Percentiles rank a stretch among this genome's conserved stretches.
Conservation (phyloP, 306 rosid genomes). For the Lathyrus oleraceus region DNA sequence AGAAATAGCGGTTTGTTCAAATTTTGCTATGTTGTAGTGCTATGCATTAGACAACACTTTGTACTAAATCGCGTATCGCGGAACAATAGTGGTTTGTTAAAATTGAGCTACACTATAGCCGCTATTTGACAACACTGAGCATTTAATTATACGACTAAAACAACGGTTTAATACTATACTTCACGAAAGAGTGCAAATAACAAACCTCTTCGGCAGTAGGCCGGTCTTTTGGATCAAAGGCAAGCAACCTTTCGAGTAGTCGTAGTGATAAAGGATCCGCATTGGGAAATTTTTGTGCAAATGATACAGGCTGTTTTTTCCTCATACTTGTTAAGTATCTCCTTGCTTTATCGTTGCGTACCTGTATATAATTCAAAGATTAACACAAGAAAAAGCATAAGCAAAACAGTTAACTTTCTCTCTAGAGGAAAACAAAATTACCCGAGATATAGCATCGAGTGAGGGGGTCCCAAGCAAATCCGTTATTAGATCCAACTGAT, state of each 20-base stretch:
- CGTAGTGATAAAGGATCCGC: constrained; percentile 83
- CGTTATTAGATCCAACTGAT: constrained; percentile 94
- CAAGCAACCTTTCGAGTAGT: constrained; percentile 74
- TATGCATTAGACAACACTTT: background rate
- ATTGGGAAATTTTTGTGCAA: constrained; percentile 80
- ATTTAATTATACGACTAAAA: background rate
- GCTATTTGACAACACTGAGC: background rate
- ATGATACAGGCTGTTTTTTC: constrained; percentile 72
- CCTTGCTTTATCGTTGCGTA: constrained; percentile 93
- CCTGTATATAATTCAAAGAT: constrained; percentile 52
- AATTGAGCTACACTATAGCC: background rate
- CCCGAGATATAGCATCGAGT: constrained; percentile 83
- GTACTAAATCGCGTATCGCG: background rate
- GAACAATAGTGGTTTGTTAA: background rate
- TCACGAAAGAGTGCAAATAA: constrained; percentile 9
- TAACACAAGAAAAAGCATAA: background rate
- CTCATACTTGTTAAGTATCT: constrained; percentile 92
- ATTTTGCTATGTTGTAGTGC: background rate
- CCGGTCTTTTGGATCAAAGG: constrained; percentile 94
- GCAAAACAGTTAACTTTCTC: constrained; percentile 15
- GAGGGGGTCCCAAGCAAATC: constrained; percentile 95
- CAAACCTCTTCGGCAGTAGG: constrained; percentile 97
- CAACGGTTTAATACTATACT: background rate
- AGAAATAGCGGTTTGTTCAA: background rate
- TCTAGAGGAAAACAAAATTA: constrained; percentile 32